Evolutionary conservation across 106 monocot species (phyloP).

Genomic region (Xerophyta viscosa): DNA sequence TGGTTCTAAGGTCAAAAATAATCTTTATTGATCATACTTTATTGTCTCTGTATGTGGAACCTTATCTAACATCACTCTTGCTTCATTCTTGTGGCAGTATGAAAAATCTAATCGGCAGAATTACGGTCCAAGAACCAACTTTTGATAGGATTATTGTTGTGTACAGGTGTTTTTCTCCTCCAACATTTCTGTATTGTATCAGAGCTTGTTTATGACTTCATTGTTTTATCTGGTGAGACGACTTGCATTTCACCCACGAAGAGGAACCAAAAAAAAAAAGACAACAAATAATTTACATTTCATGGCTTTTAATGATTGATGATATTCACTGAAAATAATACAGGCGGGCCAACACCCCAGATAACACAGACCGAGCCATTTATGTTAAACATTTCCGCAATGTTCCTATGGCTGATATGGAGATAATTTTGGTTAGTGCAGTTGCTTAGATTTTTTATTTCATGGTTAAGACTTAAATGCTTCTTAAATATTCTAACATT

Average conservation of each 20-base stretch:
- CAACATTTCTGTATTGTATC: not conserved
- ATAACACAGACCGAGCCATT: slow-evolving; percentile 59
- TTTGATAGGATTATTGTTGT: slow-evolving; percentile 59
- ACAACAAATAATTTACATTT: no score
- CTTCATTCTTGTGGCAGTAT: slow-evolving; percentile 20
- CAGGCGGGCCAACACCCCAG: slow-evolving; percentile 44
- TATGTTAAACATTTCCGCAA: slow-evolving; percentile 84
- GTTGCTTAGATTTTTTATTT: not conserved
- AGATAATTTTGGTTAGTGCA: slow-evolving; percentile 73
- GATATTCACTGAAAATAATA: not conserved
- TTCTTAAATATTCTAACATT: not conserved
- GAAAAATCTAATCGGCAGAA: slow-evolving; percentile 34
- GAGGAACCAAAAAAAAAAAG: no score
- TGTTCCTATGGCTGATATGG: slow-evolving; percentile 99
- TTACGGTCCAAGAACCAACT: slow-evolving; percentile 73
- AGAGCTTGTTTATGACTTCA: not conserved
- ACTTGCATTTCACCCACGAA: no score
- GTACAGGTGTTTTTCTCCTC: slow-evolving; percentile 24
- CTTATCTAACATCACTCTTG: not conserved
- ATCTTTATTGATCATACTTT: not conserved
- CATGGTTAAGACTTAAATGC: not conserved
- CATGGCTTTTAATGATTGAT: no score
- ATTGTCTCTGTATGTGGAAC: not conserved
- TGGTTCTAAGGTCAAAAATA: slow-evolving; percentile 38
- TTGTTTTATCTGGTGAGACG: no score